Evolutionary conservation across 2,329 filamentous ascomycete genomes (phyloP), one percentile per base, ranked within the genome.

Genomic region (Aspergillus brasiliensis): DNA sequence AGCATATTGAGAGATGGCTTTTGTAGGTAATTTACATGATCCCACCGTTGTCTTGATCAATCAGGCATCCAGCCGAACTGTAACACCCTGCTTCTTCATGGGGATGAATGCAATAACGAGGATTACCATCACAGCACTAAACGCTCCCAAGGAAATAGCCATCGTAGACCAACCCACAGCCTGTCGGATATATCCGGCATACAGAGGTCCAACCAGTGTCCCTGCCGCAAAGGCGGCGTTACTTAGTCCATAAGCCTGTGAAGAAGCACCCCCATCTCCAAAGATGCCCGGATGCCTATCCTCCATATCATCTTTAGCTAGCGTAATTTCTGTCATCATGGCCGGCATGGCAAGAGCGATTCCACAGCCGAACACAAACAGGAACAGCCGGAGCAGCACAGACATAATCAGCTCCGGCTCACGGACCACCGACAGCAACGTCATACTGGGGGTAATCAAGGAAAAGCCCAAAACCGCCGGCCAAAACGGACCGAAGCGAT

Each of bases 331-430:
- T 5, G 55, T 57, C 54, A 86, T 81, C 3, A 84, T 81, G 0
- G 82, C 81, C 46, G 91, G 86, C 75, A 91, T 89, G 0, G 88
- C 88, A 84, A 64, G 42, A 0, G 60, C 56, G 7, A 62, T n/a
- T 1, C 57, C 49, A 28, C 51, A 58, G 3, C 62, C 57, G n/a
- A 64, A 58, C 4, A 56, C 3, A 10, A 58, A 54, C 13, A 64
- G 31, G n/a, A 62, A 58, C 1, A 55, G 13, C 3, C 62, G 60
- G 7, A 62, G 44, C 2, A 62, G 23, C 6, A 58, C 10, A 5
- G 55, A 58, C 11, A n/a, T 21, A 2, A 51, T 4, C 1, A 25
- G 1, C 2, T 37, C 53, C n/a, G 54, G 23, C 15, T 40, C n/a
- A 17, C 47, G 47, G 3, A 62, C 38, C 27, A 64, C 1, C 3